Evolutionary conservation across 2,329 filamentous ascomycete genomes (phyloP).

Genomic region (Fonsecaea erecta): DNA sequence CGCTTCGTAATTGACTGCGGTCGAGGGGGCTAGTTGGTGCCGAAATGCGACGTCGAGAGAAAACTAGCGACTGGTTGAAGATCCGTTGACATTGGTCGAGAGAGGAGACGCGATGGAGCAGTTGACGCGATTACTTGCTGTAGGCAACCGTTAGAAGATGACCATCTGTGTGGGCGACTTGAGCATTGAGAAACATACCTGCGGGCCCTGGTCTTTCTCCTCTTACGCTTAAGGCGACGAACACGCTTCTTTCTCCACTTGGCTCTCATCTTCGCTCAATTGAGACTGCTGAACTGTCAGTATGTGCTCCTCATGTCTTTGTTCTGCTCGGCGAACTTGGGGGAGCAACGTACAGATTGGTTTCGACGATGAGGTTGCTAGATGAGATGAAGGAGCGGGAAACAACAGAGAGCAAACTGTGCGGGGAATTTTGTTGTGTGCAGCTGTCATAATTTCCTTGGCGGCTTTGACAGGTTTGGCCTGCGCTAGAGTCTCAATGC

Average conservation of each 20-base stretch:
- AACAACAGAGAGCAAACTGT: slow-evolving; percentile 14
- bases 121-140: slow-evolving; percentile 71
- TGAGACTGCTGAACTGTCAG: slow-evolving; percentile 27
- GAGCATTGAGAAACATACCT: slow-evolving; percentile 69
- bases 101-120: slow-evolving; percentile 58
- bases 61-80: slow-evolving; percentile 26
- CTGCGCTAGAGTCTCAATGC: slow-evolving; percentile 11
- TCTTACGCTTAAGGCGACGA: slow-evolving; percentile 98
- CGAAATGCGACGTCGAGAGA: slow-evolving; percentile 20
- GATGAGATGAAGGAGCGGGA: slow-evolving; percentile 27
- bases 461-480: slow-evolving; percentile 22
- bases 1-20: slow-evolving; percentile 23
- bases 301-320: not conserved
- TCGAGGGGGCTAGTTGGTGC: slow-evolving; percentile 20
- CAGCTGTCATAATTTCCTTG: slow-evolving; percentile 20
- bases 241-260: slow-evolving; percentile 99
- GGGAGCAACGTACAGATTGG: slow-evolving; percentile 20
- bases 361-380: slow-evolving; percentile 33
- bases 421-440: slow-evolving; percentile 22
- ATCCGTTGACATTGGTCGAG: slow-evolving; percentile 39
- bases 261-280: slow-evolving; percentile 69
- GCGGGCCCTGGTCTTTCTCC: slow-evolving; percentile 99
- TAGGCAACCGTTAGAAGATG: slow-evolving; percentile 42
- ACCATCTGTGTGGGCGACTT: not conserved
- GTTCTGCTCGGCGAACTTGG: not conserved